phyloP scores from a whole-genome alignment of 805 yeast genomes.

The Pichia insulana region DNA sequence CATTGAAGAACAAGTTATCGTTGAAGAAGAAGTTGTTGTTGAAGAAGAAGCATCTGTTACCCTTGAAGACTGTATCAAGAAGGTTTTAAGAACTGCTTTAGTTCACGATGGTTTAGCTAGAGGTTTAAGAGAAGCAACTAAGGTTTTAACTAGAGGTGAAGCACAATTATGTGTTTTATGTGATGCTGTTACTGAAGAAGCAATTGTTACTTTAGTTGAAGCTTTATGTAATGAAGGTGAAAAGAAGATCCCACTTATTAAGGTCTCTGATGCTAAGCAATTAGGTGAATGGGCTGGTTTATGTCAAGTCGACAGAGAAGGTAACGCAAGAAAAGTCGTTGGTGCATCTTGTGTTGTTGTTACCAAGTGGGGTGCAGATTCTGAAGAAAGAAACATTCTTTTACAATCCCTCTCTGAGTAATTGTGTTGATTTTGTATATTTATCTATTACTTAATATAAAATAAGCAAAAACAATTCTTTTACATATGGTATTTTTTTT shows the following conservation, averaged over 20 bases:
- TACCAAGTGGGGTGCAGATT: conserved; percentile 99
- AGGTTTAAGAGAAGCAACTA: conserved; percentile 99
- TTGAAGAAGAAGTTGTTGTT: conserved; percentile 68
- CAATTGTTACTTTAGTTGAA: conserved; percentile 95
- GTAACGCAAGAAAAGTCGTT: conserved; percentile 99
- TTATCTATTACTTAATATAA: conserved; percentile 2
- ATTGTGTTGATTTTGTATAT: conserved; percentile 32
- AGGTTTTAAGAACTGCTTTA: conserved; percentile 95
- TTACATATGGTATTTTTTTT: no score
- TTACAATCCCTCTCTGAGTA: conserved; percentile 93
- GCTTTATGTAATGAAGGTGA: conserved; percentile 98
- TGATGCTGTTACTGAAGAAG: conserved; percentile 97
- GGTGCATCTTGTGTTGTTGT: conserved; percentile 99
- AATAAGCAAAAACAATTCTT: neutral
- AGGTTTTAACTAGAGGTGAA: conserved; percentile 95
- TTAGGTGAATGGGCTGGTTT: conserved; percentile 99
- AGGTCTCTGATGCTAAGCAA: conserved; percentile 98
- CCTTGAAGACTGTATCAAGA: conserved; percentile 97
- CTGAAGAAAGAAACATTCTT: conserved; percentile 93
- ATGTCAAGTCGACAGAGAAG: conserved; percentile 99
- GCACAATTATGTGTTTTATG: conserved; percentile 96
- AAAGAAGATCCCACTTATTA: conserved; percentile 93
- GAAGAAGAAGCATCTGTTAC: conserved; percentile 84
- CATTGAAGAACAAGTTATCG: conserved; percentile 81
- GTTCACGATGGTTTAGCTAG: conserved; percentile 99